Base-by-base conservation (phyloP, 768 basidiomycete species). In the Amanita subjunquillea region DNA sequence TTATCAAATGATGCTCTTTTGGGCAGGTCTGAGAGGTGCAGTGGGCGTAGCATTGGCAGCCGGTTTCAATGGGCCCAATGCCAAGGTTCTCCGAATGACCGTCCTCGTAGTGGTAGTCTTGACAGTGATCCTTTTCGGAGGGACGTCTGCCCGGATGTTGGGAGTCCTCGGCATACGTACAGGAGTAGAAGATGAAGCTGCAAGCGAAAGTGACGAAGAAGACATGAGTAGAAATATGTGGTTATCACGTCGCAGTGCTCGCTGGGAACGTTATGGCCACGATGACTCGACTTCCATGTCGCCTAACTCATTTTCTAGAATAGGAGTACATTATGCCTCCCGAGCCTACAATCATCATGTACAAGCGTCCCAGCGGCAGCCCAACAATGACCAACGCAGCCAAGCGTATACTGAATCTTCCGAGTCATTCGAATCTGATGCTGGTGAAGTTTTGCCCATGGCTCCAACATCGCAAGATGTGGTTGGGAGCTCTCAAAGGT, bases 1-100 rank as follows among this genome's bases (percentile, higher is more conserved):
- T 9, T 97, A 99, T 62, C 94, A 97, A 61, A 95, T 98, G 91
- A 96, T 98, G 93, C 71, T 98, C 13, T 98, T 98, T 69, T 99
- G 95, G 96, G 95, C 95, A 1, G 95, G 95, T 4, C 71, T 99
- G 50, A 77, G 96, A 27, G 96, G 96, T 34, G 96, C 96, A 0
- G 96, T 99, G 40, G 96, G 96, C 37, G 96, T 99, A 20, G 96
- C 96, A 3, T 80, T 99, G 29, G 96, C 96, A 1, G 89, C 92
- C 2, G 94, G 94, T 2, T 95, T 99, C 74, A 85, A 85, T 53
- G 95, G 96, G n/a, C 76, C 82, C 27, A 95, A 95, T 62, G 91
- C 91, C 0, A 83, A 91, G 59, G 91, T 89, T 38, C 76, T 99
- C 48, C 76, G 93, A 32, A 96, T 85, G 43, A 98, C 96, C 0